phyloP scores from a whole-genome alignment of 352 stramenopile genomes.

The Phytopythium aichiense region DNA sequence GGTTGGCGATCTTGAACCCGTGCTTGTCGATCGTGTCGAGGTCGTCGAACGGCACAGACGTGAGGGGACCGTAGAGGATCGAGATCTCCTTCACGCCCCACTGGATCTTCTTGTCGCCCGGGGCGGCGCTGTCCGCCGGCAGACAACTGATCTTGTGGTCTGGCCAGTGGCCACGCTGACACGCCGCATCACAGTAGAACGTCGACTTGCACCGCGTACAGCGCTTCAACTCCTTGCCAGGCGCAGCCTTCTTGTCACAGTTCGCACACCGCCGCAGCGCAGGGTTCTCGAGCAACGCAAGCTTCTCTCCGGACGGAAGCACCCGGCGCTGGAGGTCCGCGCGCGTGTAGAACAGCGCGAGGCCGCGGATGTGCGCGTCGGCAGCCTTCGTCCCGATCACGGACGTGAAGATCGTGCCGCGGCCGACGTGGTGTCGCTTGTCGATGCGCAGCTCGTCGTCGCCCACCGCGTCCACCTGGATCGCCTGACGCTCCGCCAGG shows the following conservation, averaged over 20 bases:
- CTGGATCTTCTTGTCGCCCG: constrained; percentile 42
- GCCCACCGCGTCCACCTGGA: constrained; percentile 67
- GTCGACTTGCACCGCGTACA: constrained; percentile 83
- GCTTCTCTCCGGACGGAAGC: constrained; percentile 51
- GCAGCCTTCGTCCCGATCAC: constrained; percentile 61
- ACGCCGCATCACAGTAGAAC: constrained; percentile 77
- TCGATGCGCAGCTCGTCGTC: constrained; percentile 61
- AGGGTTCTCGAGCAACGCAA: constrained; percentile 72
- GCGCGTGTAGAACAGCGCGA: constrained; percentile 80
- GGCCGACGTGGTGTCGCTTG: constrained; percentile 46
- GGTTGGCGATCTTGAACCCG: constrained; percentile 35
- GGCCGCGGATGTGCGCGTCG: constrained; percentile 59
- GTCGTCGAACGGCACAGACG: constrained; percentile 77
- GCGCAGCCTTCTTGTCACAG: constrained; percentile 71
- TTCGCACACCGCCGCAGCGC: constrained; percentile 63
- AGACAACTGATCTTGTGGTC: constrained; percentile 83
- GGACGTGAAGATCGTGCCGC: constrained; percentile 67
- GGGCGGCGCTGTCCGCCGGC: constrained; percentile 21
- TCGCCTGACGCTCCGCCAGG: constrained; percentile 69
- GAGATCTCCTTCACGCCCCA: constrained; percentile 84
- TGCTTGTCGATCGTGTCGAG: constrained; percentile 68
- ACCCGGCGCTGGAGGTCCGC: constrained; percentile 73
- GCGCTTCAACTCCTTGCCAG: constrained; percentile 59
- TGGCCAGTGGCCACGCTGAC: constrained; percentile 77
- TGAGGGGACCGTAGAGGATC: constrained; percentile 65